Base-by-base conservation (phyloP, 306 rosid species). In the Quercus ilex region DNA sequence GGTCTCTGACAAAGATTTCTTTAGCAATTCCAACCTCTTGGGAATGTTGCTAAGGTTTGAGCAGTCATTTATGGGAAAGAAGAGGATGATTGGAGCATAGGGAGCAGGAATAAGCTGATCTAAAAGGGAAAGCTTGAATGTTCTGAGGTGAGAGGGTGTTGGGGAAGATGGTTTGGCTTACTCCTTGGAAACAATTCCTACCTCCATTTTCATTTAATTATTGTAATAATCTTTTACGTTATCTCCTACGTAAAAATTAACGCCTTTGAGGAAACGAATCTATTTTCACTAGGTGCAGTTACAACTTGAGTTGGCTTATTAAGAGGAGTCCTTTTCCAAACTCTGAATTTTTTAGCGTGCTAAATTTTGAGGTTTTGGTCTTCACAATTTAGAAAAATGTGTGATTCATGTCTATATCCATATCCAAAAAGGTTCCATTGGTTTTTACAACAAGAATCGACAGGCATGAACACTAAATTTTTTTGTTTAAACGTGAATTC, bases 61-160 rank as follows among this genome's bases (percentile, higher is more conserved):
- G 1, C 5, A 15, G 28, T 38, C 31, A 59, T 73, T 2, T 21
- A 30, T 17, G 18, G 76, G 67, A 60, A 80, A 88, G 49, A 75
- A 85, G 53, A 85, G 87, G 69, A 88, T 71, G 0, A 83, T 35
- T 5, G 87, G 87, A 49, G 81, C 87, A 53, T 85, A 85, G 12
- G 81, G 78, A 3, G 75, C 63, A 53, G 83, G 82, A 69, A 84
- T 82, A 17, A 88, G 80, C 7, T 85, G 86, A 55, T 85, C 91
- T 20, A 88, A 51, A 30, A 85, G 74, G 56, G 77, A 83, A 51
- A 80, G 79, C 71, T 82, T 80, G 72, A 82, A 75, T n/a, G 25
- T 70, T 68, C 73, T 85, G 1, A 71, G 85, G 26, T 81, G 79
- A 3, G 81, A 51, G 12, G 89, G 87, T n/a, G 89, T 83, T 71